These are phyloP conservation scores for Podospora pseudocomata DNA, from an alignment of 495 filamentous ascomycete genomes.

Conservation along the genomic window DNA sequence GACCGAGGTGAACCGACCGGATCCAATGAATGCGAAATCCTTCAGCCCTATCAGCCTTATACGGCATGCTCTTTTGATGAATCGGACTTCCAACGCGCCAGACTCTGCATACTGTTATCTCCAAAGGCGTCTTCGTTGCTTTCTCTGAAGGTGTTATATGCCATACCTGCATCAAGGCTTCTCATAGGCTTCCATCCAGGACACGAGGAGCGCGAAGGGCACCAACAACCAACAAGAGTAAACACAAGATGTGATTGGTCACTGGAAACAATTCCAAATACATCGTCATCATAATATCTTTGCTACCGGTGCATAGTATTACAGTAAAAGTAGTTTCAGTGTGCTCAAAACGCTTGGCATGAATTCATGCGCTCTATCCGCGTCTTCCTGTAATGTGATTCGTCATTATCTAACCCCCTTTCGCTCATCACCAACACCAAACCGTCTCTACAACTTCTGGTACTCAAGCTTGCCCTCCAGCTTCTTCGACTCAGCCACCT, in stretches of 20 bases:
- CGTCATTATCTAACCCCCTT: not conserved
- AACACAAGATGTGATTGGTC: no score
- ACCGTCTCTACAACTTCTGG: slow-evolving; percentile 73
- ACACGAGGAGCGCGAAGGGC: no score
- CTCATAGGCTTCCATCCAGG: not conserved
- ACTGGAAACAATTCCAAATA: not conserved
- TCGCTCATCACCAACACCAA: not conserved
- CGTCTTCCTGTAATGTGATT: not conserved
- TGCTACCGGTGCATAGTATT: not conserved
- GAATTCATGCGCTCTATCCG: not conserved
- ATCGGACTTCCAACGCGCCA: not conserved
- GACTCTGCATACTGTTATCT: no score
- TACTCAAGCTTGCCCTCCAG: slow-evolving; percentile 97
- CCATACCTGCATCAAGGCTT: not conserved
- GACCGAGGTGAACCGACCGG: not conserved
- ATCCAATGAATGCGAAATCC: not conserved
- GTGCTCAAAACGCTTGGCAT: not conserved
- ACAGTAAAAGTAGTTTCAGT: not conserved
- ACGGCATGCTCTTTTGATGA: not conserved
- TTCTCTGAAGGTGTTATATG: not conserved
- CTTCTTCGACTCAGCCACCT: slow-evolving; percentile 97
- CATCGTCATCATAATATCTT: not conserved
- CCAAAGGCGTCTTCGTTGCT: no score
- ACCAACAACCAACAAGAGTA: not conserved
- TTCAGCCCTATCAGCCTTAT: not conserved